These are phyloP conservation scores for Prunus yedoensis DNA, from an alignment of 331 rosid species.

Conservation along the genomic window DNA sequence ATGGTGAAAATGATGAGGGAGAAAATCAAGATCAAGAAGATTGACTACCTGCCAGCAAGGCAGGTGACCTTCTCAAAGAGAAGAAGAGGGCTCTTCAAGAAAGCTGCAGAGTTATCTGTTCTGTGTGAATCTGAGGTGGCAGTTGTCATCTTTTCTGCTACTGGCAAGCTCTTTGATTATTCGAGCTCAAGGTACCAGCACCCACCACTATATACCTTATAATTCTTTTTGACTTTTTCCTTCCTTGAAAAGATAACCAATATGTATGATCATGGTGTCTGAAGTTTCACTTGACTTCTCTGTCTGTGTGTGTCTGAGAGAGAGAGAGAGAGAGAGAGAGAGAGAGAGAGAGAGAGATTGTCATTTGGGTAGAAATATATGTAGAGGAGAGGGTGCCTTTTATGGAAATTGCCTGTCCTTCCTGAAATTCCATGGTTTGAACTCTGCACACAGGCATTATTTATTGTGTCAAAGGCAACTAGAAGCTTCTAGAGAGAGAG, in stretches of 20 bases:
- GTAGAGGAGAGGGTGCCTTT: neutral
- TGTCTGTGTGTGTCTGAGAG: too few relatives aligned
- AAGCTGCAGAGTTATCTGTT: conserved; percentile 72
- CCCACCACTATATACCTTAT: neutral
- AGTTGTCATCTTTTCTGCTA: conserved; percentile 64
- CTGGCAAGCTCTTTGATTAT: conserved; percentile 62
- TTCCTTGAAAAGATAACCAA: too few relatives aligned
- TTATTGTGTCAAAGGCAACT: neutral
- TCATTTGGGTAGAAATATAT: neutral
- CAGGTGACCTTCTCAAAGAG: conserved; percentile 85
- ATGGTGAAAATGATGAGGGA: conserved; percentile 35
- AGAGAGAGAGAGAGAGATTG: too few relatives aligned
- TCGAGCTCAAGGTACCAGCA: conserved; percentile 53
- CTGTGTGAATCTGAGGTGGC: conserved; percentile 64
- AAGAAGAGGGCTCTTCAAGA: conserved; percentile 67
- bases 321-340: too few relatives aligned
- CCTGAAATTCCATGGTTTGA: too few relatives aligned
- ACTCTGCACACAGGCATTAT: neutral
- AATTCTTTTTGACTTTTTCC: neutral
- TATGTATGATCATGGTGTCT: too few relatives aligned
- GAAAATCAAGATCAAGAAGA: conserved; percentile 67
- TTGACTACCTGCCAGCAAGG: conserved; percentile 68
- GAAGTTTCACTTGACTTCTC: too few relatives aligned
- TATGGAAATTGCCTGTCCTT: too few relatives aligned
- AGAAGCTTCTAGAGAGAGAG: neutral